Evolutionary conservation across 1,139 yeast species (phyloP), one percentile per base, ranked within the genome.

Genomic region (Suhomyces chickasaworum): DNA sequence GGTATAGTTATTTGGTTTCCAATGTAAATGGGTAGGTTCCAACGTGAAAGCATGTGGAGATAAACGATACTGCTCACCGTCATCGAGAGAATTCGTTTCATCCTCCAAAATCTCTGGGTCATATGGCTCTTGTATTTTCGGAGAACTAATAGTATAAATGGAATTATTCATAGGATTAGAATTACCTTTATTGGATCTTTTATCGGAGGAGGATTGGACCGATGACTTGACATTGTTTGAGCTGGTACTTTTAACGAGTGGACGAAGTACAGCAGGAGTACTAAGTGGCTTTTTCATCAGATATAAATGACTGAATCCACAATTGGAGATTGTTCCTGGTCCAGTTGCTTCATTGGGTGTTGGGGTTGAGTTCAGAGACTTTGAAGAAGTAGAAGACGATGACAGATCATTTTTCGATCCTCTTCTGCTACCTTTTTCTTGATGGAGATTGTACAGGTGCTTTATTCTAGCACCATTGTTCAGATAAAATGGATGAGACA

Each of bases 221-320:
- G 32, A 13, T 7, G 9, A 4, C 18, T 17, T 25, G 16, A 17
- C 13, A 21, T 37, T 18, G 21, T 21, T 21, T 12, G 33, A 29
- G 18, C 18, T 22, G 16, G 37, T 6, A 12, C 42, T 5, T 5
- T 39, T 12, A 2, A 30, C 46, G n/a, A 49, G 54, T 7, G 77
- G 77, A 33, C 78, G 58, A 36, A 74, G 60, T 12, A 73, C 78
- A 2, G 78, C 78, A 2, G 79, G 79, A 7, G 66, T 59, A 51
- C 69, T 59, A 45, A 74, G 49, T 8, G 78, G 79, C 51, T 71
- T 69, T 51, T 72, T 73, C 45, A 63, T 55, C 48, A 64, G 65
- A 51, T 72, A 71, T 27, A 71, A 72, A 40, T 55, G 58, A 21
- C 41, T 48, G 30, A 44, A 41, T 6, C 31, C 34, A 18, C 31